These are phyloP conservation scores for Erythrobasidium hasegawianum DNA, from an alignment of 1,284 basidiomycete species.

Conservation along the genomic window DNA sequence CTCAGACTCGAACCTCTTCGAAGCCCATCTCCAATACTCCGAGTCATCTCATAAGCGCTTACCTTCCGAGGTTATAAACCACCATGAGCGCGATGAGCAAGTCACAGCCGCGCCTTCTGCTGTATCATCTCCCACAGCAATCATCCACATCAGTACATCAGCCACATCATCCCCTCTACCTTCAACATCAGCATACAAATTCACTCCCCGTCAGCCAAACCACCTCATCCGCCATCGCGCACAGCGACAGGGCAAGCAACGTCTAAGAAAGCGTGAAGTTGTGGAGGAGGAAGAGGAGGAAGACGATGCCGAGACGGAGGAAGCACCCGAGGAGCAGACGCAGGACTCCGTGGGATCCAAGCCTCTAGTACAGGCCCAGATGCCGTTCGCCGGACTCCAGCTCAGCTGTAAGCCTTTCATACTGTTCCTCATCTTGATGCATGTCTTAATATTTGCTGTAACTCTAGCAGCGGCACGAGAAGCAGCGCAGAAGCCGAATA, in stretches of 20 bases:
- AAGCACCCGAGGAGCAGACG: too few species aligned
- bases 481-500: neutral
- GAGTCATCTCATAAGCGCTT: constrained; percentile 30
- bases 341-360: too few species aligned
- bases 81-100: constrained; percentile 30
- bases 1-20: constrained; percentile 29
- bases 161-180: neutral
- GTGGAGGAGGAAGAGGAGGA: too few species aligned
- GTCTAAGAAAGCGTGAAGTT: constrained; percentile 4
- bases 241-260: constrained; percentile 18
- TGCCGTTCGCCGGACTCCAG: neutral
- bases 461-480: neutral
- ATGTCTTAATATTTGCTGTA: too few species aligned
- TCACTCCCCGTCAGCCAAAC: constrained; percentile 24
- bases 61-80: constrained; percentile 24
- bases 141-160: constrained; percentile 15
- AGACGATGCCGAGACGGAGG: too few species aligned
- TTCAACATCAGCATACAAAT: neutral
- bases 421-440: neutral
- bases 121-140: neutral
- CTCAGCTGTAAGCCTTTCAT: neutral
- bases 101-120: neutral
- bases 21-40: constrained; percentile 24
- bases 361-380: neutral
- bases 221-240: constrained; percentile 33